These are phyloP conservation scores for Syncephalis fuscata DNA, from an alignment of 371 early-diverging fungal genomes.

Conservation along the genomic window DNA sequence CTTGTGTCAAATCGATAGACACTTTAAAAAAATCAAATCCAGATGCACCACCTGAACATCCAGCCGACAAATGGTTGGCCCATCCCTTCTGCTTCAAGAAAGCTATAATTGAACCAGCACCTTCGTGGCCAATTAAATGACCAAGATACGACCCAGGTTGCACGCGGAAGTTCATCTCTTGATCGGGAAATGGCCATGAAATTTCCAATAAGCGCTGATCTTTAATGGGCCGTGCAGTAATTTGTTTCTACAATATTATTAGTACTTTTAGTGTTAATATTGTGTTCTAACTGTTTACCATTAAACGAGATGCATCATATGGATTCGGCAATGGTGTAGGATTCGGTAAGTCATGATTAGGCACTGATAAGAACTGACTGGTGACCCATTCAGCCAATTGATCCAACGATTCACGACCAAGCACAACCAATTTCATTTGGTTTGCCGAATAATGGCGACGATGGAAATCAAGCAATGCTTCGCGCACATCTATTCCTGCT, in stretches of 20 bases:
- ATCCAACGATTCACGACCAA: slow-evolving; percentile 82
- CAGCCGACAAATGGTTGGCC: slow-evolving; percentile 63
- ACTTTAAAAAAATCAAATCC: slow-evolving; percentile 72
- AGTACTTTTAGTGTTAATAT: neutral
- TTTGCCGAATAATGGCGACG: slow-evolving; percentile 81
- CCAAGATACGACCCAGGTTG: slow-evolving; percentile 58
- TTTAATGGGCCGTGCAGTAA: slow-evolving; percentile 69
- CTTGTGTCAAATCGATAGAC: slow-evolving; percentile 61
- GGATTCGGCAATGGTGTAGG: neutral
- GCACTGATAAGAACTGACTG: slow-evolving; percentile 54
- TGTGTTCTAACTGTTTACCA: neutral
- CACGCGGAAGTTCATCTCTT: slow-evolving; percentile 27
- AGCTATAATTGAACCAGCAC: slow-evolving; percentile 72
- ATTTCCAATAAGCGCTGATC: slow-evolving; percentile 59
- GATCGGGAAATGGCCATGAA: slow-evolving; percentile 78
- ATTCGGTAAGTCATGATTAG: neutral
- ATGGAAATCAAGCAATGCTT: slow-evolving; percentile 74
- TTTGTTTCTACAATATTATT: slow-evolving; percentile 25
- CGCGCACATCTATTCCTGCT: slow-evolving; percentile 66
- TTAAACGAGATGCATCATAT: neutral
- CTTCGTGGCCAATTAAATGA: slow-evolving; percentile 70
- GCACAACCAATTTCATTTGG: slow-evolving; percentile 83
- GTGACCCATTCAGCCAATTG: slow-evolving; percentile 65
- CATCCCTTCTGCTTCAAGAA: slow-evolving; percentile 73
- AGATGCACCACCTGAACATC: slow-evolving; percentile 41